These are phyloP conservation scores for Coemansia sp. DNA, from an alignment of 192 early-diverging fungal genomes.

Conservation along the genomic window DNA sequence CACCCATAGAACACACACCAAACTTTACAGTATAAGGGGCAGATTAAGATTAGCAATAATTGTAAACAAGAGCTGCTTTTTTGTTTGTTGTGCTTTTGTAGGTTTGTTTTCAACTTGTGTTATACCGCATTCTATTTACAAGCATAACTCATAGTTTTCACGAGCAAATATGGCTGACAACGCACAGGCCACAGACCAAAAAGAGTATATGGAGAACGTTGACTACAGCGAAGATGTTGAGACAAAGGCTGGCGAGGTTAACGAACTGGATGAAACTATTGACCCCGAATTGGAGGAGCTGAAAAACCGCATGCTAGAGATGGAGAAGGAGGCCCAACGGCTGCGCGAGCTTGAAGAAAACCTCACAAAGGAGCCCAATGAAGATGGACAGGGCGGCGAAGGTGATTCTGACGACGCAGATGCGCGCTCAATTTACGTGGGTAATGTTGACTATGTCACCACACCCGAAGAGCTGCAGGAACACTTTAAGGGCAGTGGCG, in stretches of 20 bases:
- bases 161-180: constrained; percentile 6
- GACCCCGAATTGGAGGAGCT: constrained; percentile 49
- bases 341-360: constrained; percentile 51
- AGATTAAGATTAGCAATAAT: too few relatives aligned
- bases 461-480: constrained; percentile 94
- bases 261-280: constrained; percentile 10
- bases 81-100: too few relatives aligned
- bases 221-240: constrained; percentile 29
- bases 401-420: constrained; percentile 60
- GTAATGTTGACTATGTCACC: constrained; percentile 92
- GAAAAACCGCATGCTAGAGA: constrained; percentile 46
- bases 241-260: constrained; percentile 2
- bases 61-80: too few relatives aligned
- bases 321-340: constrained; percentile 51
- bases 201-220: constrained; percentile 14
- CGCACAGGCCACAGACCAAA: constrained; percentile 4
- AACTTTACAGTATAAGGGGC: too few relatives aligned
- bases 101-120: too few relatives aligned
- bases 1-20: too few relatives aligned
- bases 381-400: constrained; percentile 15
- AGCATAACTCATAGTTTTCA: too few relatives aligned
- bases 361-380: constrained; percentile 29
- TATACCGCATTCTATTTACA: too few relatives aligned
- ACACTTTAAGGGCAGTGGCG: constrained; percentile 92
- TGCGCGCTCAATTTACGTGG: constrained; percentile 86